A percentile compares a stretch with the other conserved stretches of the same genome.
These are phyloP conservation scores for Galerina marginata DNA, from an alignment of 768 basidiomycete species.

Conservation along the genomic window DNA sequence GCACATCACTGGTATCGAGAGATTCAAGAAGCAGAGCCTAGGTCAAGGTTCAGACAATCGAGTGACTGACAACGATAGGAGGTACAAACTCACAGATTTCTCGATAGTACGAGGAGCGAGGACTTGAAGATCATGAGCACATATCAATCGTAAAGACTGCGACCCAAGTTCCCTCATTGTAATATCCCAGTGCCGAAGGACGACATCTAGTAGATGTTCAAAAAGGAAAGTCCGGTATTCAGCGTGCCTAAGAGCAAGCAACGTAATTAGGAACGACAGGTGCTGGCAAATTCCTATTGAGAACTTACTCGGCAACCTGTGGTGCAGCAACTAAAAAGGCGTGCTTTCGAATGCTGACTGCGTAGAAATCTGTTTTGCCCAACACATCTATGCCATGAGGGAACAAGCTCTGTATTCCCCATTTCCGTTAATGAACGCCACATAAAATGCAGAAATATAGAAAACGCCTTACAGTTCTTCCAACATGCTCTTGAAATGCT, in stretches of 20 bases:
- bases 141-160: conserved; percentile 73
- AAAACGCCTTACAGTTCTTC: conserved; percentile 73
- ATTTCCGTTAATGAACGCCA: conserved; percentile 15
- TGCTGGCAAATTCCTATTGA: neutral
- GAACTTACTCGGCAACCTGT: conserved; percentile 82
- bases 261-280: conserved; percentile 10
- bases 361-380: conserved; percentile 92
- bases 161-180: conserved; percentile 80
- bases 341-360: conserved; percentile 83
- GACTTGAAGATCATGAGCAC: conserved; percentile 57
- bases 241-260: conserved; percentile 56
- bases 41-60: conserved; percentile 9
- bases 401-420: conserved; percentile 70
- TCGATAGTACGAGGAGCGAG: conserved; percentile 55
- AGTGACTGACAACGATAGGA: conserved; percentile 2
- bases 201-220: conserved; percentile 74
- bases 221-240: conserved; percentile 77
- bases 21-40: conserved; percentile 66
- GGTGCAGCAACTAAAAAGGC: conserved; percentile 87
- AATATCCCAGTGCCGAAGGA: conserved; percentile 89
- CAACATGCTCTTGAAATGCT: conserved; percentile 96
- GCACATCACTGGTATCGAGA: conserved; percentile 71
- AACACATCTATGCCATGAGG: conserved; percentile 95
- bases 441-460: conserved; percentile 2
- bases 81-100: conserved; percentile 54